phyloP scores from a whole-genome alignment of 192 early-diverging fungal genomes.

The Phlyctochytrium bullatum region DNA sequence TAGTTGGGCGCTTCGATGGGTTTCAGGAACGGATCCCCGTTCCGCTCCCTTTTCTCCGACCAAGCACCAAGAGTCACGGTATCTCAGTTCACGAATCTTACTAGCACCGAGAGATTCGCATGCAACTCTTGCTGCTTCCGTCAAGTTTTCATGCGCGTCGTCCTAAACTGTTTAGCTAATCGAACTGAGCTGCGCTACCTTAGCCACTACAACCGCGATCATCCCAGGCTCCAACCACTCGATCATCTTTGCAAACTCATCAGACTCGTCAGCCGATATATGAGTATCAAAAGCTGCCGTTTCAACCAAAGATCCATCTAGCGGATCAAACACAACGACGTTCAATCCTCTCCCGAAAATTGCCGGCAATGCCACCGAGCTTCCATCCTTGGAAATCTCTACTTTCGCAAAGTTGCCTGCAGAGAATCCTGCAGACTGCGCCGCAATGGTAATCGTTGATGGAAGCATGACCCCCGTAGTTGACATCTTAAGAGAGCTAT shows the following conservation, averaged over 20 bases:
- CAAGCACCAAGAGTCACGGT: conserved; percentile 82
- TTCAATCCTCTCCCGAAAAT: conserved; percentile 69
- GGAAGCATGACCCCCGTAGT: conserved; percentile 37
- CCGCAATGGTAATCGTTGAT: conserved; percentile 52
- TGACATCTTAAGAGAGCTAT: conserved; percentile 29
- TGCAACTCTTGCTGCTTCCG: conserved; percentile 52
- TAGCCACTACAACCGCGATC: conserved; percentile 63
- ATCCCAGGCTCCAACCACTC: conserved; percentile 62
- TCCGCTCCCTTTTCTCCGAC: conserved; percentile 74
- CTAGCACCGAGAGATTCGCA: conserved; percentile 62
- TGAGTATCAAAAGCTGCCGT: conserved; percentile 73
- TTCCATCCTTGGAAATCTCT: conserved; percentile 46
- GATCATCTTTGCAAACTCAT: conserved; percentile 68
- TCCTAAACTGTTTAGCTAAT: conserved; percentile 38
- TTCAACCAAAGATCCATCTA: conserved; percentile 66
- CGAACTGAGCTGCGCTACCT: conserved; percentile 16
- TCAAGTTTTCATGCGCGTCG: conserved; percentile 70
- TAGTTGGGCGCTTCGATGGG: conserved; percentile 44
- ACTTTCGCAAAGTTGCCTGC: conserved; percentile 76
- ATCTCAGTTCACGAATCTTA: conserved; percentile 52
- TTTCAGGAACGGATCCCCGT: conserved; percentile 50
- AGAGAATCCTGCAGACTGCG: conserved; percentile 68
- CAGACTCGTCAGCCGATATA: conserved; percentile 52
- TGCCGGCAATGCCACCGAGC: conserved; percentile 42
- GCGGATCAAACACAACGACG: conserved; percentile 71